Percentiles rank a stretch among this genome's conserved stretches.
Conservation (phyloP, 2,329 filamentous ascomycete genomes). For the Mycosphaerella sp. region DNA sequence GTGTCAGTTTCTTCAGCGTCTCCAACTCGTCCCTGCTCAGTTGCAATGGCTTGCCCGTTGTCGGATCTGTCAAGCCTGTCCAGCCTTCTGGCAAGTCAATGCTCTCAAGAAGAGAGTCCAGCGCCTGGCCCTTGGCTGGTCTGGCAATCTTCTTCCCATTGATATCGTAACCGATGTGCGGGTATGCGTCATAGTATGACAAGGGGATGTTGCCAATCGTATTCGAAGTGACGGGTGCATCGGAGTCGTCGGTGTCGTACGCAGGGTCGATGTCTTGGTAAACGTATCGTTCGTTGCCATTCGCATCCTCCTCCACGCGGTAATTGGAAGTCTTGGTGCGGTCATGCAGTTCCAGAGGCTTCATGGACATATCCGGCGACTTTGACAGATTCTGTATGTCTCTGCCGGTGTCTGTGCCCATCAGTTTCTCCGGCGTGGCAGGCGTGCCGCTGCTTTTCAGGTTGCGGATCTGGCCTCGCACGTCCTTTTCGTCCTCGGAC, state of each 20-base stretch:
- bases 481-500: conserved; percentile 37
- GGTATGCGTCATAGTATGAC: conserved; percentile 94
- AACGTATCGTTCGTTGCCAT: conserved; percentile 82
- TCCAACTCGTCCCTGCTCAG: conserved; percentile 83
- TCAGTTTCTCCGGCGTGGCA: conserved; percentile 20
- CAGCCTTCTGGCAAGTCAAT: conserved; percentile 96
- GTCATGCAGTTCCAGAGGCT: conserved; percentile 15
- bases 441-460: conserved; percentile 34
- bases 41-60: conserved; percentile 86
- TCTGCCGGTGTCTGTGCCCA: conserved; percentile 26
- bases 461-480: conserved; percentile 41
- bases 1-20: conserved; percentile 78
- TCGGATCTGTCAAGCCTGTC: conserved; percentile 90
- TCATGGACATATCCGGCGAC: conserved; percentile 19
- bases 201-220: conserved; percentile 94
- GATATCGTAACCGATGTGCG: conserved; percentile 97
- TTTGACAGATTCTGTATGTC: conserved; percentile 19
- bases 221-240: conserved; percentile 70
- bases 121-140: conserved; percentile 83
- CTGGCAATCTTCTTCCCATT: conserved; percentile 98
- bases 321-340: conserved; percentile 44
- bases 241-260: conserved; percentile 93
- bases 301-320: conserved; percentile 68
- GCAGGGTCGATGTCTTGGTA: conserved; percentile 91
- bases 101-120: conserved; percentile 89